Evolutionary conservation across 305 asterid genomes (phyloP).

Genomic region (Fraxinus floribunda): DNA sequence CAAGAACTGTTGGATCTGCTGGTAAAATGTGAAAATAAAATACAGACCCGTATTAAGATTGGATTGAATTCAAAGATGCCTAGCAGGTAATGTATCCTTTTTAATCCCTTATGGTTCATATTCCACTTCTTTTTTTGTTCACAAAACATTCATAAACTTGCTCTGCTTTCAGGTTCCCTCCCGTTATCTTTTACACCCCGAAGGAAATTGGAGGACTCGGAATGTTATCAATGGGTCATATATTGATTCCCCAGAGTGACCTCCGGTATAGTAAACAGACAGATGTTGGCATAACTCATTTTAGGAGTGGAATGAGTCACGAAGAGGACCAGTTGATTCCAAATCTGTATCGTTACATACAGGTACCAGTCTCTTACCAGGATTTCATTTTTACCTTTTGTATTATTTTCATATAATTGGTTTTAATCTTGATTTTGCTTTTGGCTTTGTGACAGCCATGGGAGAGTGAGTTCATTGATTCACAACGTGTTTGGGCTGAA

Average conservation of each 20-base stretch:
- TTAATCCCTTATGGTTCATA: conserved; percentile 7
- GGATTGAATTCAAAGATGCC: conserved; percentile 98
- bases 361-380: conserved; percentile 40
- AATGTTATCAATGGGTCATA: conserved; percentile 99
- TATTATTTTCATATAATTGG: not conserved
- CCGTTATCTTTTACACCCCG: conserved; percentile 96
- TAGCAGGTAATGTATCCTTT: conserved; percentile 60
- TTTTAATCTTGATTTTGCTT: conserved; percentile 8
- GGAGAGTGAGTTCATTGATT: conserved; percentile 99
- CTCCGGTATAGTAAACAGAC: conserved; percentile 94
- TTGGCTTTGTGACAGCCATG: conserved; percentile 63
- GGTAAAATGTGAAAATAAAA: conserved; percentile 96
- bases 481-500: conserved; percentile 99
- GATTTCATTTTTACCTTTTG: not conserved
- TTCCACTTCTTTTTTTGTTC: not conserved
- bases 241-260: conserved; percentile 97
- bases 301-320: conserved; percentile 98
- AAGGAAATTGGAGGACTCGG: conserved; percentile 99
- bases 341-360: conserved; percentile 93
- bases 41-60: conserved; percentile 96
- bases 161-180: conserved; percentile 73
- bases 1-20: conserved; percentile 92
- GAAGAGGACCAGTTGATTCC: conserved; percentile 99
- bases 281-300: conserved; percentile 98
- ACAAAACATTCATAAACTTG: not conserved